Percentiles rank a stretch among this genome's conserved stretches.
Conservation (phyloP, 1,139 yeast species). For the Nakaseomyces sp. region DNA sequence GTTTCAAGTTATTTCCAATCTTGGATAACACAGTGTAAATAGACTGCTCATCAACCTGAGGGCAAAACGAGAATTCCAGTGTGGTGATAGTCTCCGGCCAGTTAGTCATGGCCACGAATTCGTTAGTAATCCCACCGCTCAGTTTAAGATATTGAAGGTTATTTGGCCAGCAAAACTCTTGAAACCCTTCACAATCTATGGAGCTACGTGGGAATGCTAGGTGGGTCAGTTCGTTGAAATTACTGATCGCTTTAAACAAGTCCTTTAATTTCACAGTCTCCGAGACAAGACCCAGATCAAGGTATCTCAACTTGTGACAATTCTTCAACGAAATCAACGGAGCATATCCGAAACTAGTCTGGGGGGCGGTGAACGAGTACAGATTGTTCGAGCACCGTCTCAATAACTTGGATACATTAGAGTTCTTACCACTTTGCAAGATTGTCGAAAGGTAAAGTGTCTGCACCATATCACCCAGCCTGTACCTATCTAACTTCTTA, state of each 20-base stretch:
- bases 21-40: conserved; percentile 50
- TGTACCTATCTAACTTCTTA: conserved; percentile 26
- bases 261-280: conserved; percentile 81
- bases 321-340: conserved; percentile 71
- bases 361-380: conserved; percentile 77
- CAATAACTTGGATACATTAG: conserved; percentile 72
- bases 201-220: conserved; percentile 86
- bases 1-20: conserved; percentile 56
- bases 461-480: conserved; percentile 37
- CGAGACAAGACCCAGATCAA: conserved; percentile 82
- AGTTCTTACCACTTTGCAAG: conserved; percentile 88
- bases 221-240: conserved; percentile 54
- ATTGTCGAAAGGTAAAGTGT: conserved; percentile 65
- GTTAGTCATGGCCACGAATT: conserved; percentile 53
- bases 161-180: conserved; percentile 61
- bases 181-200: conserved; percentile 57
- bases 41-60: conserved; percentile 55
- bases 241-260: conserved; percentile 63
- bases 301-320: conserved; percentile 52
- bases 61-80: conserved; percentile 82
- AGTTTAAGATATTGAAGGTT: conserved; percentile 60
- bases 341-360: conserved; percentile 86
- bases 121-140: conserved; percentile 84
- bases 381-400: conserved; percentile 62
- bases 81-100: conserved; percentile 67